A percentile compares a stretch with the other conserved stretches of the same genome.
These are phyloP conservation scores for Aurinia saxatilis DNA, from an alignment of 345 rosid species.

Conservation along the genomic window DNA sequence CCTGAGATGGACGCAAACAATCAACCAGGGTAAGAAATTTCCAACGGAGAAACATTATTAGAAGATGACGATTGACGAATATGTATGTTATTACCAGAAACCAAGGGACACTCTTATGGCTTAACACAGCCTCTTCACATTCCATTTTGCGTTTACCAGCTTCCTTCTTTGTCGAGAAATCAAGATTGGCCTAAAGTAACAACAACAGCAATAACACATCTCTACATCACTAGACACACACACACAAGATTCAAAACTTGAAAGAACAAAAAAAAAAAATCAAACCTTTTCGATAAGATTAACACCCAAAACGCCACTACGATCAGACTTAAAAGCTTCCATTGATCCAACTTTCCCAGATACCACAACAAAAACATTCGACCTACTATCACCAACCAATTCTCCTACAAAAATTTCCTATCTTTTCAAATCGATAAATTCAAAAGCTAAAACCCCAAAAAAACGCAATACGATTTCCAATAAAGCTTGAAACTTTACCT, in stretches of 20 bases:
- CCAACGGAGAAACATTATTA: neutral
- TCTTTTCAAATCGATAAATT: neutral
- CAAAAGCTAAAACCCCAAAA: neutral
- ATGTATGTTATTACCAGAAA: neutral
- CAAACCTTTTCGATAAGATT: neutral
- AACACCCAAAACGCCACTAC: neutral
- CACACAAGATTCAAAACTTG: neutral
- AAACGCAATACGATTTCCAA: neutral
- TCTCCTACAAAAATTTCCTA: neutral
- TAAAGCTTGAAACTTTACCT: neutral
- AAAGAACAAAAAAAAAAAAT: too few species aligned
- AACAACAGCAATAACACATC: neutral
- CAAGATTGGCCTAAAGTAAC: neutral
- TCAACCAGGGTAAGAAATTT: neutral
- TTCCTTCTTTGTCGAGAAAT: neutral
- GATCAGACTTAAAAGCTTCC: neutral
- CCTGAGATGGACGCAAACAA: neutral
- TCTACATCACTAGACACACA: neutral
- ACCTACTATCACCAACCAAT: neutral
- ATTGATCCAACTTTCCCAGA: conserved; percentile 12
- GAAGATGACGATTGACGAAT: neutral
- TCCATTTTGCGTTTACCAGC: neutral
- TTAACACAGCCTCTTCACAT: too few species aligned
- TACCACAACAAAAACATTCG: neutral
- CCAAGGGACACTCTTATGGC: neutral